These are phyloP conservation scores for Pythium pyrilobum DNA, from an alignment of 352 stramenopile species.

Conservation along the genomic window DNA sequence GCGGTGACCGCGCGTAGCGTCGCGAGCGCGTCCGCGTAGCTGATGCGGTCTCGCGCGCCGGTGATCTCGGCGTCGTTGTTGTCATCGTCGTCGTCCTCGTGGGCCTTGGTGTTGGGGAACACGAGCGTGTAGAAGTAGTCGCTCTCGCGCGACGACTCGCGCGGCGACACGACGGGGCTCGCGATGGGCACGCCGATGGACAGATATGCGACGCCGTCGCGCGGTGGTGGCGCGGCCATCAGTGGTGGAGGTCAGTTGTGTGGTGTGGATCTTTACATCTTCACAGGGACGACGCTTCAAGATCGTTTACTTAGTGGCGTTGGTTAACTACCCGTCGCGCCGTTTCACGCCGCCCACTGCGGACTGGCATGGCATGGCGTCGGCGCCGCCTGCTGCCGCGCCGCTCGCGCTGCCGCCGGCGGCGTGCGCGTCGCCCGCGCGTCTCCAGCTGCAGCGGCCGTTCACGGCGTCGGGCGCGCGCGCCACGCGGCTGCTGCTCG, in stretches of 20 bases:
- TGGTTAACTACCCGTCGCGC: too few species aligned
- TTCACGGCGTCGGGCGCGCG: constrained; percentile 42
- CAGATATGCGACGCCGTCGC: constrained; percentile 24
- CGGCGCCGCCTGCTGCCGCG: constrained; percentile 17
- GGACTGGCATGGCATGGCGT: constrained; percentile 14
- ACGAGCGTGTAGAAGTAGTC: constrained; percentile 75
- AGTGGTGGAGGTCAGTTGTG: too few species aligned
- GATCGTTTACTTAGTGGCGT: constrained; percentile 22
- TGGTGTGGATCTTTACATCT: too few species aligned
- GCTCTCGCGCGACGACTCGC: constrained; percentile 18
- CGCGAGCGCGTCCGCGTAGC: constrained; percentile 36
- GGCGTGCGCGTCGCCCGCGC: constrained; percentile 29
- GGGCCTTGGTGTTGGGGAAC: constrained; percentile 41
- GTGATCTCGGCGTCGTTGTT: background rate
- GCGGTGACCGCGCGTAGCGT: constrained; percentile 49
- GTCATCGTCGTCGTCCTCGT: background rate
- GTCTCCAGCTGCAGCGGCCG: constrained; percentile 22
- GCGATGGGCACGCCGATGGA: constrained; percentile 36
- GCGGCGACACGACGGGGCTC: constrained; percentile 43
- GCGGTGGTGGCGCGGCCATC: background rate
- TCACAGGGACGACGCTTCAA: constrained; percentile 21
- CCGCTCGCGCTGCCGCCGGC: constrained; percentile 39
- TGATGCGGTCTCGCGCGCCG: constrained; percentile 27
- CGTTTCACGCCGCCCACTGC: too few species aligned
- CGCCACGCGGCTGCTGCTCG: constrained; percentile 34